Conservation (phyloP, 2,329 filamentous ascomycete genomes). For the Chalaropsis thielavioides region DNA sequence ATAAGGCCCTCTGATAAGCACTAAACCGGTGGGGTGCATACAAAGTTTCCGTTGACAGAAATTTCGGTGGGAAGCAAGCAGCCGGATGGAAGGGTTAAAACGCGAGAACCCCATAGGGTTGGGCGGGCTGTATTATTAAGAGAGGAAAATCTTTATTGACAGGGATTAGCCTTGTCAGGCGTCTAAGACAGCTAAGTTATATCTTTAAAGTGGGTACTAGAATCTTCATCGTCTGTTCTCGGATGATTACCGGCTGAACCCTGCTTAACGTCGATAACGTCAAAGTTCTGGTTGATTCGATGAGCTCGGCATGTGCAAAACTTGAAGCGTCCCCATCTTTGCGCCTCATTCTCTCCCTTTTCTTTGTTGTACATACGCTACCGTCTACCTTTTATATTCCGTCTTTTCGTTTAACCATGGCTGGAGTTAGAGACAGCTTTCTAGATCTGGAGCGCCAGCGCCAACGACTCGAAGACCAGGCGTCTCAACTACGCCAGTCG, state of each 20-base stretch:
- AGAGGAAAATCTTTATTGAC: neutral
- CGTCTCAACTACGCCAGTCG: constrained; percentile 53
- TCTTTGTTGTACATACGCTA: neutral
- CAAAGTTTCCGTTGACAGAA: neutral
- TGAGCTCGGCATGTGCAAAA: constrained; percentile 2
- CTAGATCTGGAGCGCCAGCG: constrained; percentile 62
- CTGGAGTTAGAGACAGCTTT: constrained; percentile 36
- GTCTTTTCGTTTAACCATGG: constrained; percentile 24
- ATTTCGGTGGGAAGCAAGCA: neutral
- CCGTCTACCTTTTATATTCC: no score
- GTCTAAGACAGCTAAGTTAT: neutral
- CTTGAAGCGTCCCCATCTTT: neutral
- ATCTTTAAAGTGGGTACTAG: neutral
- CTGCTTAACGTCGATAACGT: neutral
- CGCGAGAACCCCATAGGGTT: neutral
- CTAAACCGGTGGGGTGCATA: neutral
- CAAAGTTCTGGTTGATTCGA: constrained; percentile 6
- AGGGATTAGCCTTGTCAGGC: neutral
- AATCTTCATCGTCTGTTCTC: neutral
- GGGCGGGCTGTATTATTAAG: neutral
- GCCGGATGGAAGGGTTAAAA: neutral
- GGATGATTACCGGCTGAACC: neutral
- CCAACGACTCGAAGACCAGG: constrained; percentile 57
- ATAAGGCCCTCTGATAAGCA: constrained; percentile 11
- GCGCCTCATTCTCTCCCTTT: neutral